Evolutionary conservation across 1,139 yeast species (phyloP).

Genomic region (Lodderomyces pseudojiufengensis): DNA sequence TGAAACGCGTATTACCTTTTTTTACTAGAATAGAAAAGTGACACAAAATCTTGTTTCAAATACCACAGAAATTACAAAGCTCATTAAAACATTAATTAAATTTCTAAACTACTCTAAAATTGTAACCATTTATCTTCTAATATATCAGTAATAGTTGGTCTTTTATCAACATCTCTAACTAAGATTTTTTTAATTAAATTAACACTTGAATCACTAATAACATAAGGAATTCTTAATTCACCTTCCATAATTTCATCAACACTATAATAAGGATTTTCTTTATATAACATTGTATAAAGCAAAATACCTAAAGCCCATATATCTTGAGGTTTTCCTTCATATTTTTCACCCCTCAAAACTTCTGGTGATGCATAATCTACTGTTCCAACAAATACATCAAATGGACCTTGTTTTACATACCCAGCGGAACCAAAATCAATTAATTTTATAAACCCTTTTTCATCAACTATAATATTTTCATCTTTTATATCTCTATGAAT

Average conservation of each 20-base stretch:
- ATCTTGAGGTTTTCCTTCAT: conserved; percentile 92
- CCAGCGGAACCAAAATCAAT: conserved; percentile 98
- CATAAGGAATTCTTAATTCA: conserved; percentile 64
- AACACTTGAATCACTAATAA: conserved; percentile 56
- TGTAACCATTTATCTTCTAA: conserved; percentile 65
- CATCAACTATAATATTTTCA: conserved; percentile 87
- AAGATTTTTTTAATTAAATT: conserved; percentile 61
- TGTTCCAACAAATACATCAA: conserved; percentile 95
- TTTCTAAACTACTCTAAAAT: conserved; percentile 6
- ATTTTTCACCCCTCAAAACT: conserved; percentile 81
- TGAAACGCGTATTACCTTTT: too few relatives aligned
- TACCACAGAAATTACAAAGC: too few relatives aligned
- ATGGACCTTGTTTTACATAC: conserved; percentile 84
- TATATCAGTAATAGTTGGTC: conserved; percentile 75
- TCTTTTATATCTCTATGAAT: conserved; percentile 95
- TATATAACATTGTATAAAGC: conserved; percentile 83
- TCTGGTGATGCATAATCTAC: conserved; percentile 98
- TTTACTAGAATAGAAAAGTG: too few relatives aligned
- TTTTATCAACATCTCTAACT: conserved; percentile 54
- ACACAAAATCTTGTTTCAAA: too few relatives aligned
- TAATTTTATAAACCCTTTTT: conserved; percentile 68
- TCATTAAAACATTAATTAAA: too few relatives aligned
- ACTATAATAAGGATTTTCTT: conserved; percentile 92
- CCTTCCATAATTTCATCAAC: conserved; percentile 95
- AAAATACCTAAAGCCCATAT: conserved; percentile 95